These are phyloP conservation scores for Fusarium verticillioides DNA, from an alignment of 2,329 filamentous ascomycete species.

Conservation along the genomic window DNA sequence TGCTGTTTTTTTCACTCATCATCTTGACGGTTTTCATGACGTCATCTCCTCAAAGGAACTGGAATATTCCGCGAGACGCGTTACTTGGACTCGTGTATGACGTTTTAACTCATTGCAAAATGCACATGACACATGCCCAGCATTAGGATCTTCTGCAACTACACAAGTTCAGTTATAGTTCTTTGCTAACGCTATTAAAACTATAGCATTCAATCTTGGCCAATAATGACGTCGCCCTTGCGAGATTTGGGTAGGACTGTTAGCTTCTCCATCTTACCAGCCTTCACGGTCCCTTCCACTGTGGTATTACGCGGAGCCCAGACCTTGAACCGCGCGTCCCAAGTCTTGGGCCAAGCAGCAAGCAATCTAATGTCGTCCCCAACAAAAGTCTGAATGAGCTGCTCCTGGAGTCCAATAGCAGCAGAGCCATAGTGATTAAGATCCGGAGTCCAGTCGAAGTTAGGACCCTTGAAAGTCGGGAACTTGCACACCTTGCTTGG, in stretches of 20 bases:
- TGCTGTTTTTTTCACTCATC: neutral
- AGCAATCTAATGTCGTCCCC: conserved; percentile 1
- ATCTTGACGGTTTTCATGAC: neutral
- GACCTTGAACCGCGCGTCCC: neutral
- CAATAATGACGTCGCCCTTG: neutral
- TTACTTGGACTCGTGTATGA: neutral
- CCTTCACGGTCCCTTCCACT: neutral
- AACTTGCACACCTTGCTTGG: conserved; percentile 13
- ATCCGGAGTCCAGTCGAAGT: conserved; percentile 12
- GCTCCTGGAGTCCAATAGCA: conserved; percentile 8
- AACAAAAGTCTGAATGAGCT: conserved; percentile 11
- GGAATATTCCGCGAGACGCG: neutral
- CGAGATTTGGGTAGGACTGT: neutral
- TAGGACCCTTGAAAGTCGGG: conserved; percentile 3
- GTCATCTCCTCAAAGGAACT: neutral
- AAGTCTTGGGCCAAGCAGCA: conserved; percentile 2
- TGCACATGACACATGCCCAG: no score
- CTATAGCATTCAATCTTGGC: neutral
- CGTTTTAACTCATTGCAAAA: fast-evolving
- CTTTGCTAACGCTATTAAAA: fast-evolving
- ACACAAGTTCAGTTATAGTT: no score
- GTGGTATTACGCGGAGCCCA: conserved; percentile 6
- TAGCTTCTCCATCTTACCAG: neutral
- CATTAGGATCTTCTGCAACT: no score
- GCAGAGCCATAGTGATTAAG: conserved; percentile 5